Evolutionary conservation across 108 stramenopile genomes (phyloP).

Genomic region (Fistulifera pelliculosa): DNA sequence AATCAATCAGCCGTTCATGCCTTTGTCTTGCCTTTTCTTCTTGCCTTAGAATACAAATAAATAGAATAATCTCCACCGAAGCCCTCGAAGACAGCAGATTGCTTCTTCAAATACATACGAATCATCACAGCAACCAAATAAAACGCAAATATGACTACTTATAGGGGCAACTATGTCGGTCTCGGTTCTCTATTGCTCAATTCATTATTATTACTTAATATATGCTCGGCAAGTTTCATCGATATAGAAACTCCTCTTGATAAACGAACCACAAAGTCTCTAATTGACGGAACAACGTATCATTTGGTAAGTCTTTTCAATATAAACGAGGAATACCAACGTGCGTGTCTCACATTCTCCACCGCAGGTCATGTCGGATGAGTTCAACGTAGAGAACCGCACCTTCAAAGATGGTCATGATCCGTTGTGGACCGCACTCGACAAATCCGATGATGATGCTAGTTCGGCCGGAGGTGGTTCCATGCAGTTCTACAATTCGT

Average conservation of each 20-base stretch:
- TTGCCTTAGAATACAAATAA: too few relatives aligned
- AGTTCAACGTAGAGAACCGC: slow-evolving; percentile 79
- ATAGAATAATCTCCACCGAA: too few relatives aligned
- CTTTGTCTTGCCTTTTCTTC: too few relatives aligned
- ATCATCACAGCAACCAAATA: too few relatives aligned
- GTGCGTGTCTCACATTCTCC: too few relatives aligned
- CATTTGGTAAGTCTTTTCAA: slow-evolving; percentile 38
- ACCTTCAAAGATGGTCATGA: slow-evolving; percentile 90
- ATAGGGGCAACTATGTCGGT: too few relatives aligned
- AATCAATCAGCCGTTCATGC: too few relatives aligned
- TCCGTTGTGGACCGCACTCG: slow-evolving; percentile 88
- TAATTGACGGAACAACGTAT: slow-evolving; percentile 65
- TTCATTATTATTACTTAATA: not conserved
- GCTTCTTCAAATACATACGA: too few relatives aligned
- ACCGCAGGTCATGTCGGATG: slow-evolving; percentile 75
- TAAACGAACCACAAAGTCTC: slow-evolving; percentile 54
- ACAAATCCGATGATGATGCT: slow-evolving; percentile 86
- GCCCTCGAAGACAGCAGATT: too few relatives aligned
- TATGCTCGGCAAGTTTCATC: slow-evolving; percentile 14
- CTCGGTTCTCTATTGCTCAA: not conserved
- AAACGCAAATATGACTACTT: too few relatives aligned
- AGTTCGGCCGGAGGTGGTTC: slow-evolving; percentile 75
- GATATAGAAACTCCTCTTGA: slow-evolving; percentile 70
- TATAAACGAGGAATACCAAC: not conserved
- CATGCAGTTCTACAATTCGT: slow-evolving; percentile 91